These are phyloP conservation scores for Conringia planisiliqua DNA, from an alignment of 345 rosid genomes.

Conservation along the genomic window DNA sequence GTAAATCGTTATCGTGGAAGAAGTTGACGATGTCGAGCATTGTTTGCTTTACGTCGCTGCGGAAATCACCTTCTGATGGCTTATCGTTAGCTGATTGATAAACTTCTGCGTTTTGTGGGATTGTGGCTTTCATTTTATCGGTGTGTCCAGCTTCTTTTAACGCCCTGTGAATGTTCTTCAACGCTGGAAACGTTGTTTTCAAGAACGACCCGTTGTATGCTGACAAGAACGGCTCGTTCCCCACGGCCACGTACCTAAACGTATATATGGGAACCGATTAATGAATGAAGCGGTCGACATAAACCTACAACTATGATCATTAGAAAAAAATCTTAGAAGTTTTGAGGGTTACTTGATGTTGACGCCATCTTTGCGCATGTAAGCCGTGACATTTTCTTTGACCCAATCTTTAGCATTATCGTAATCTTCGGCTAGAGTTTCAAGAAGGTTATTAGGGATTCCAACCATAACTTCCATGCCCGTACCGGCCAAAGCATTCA, in stretches of 20 bases:
- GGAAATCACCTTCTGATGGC: slow-evolving; percentile 69
- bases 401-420: slow-evolving; percentile 68
- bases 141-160: slow-evolving; percentile 52
- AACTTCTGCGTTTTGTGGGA: slow-evolving; percentile 79
- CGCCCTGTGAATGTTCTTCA: slow-evolving; percentile 69
- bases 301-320: too few species aligned
- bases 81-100: slow-evolving; percentile 47
- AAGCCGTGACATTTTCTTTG: slow-evolving; percentile 52
- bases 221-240: slow-evolving; percentile 78
- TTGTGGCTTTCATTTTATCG: slow-evolving; percentile 55
- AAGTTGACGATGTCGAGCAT: slow-evolving; percentile 46
- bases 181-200: slow-evolving; percentile 53
- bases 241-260: slow-evolving; percentile 77
- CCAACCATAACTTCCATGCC: slow-evolving; percentile 77
- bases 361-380: slow-evolving; percentile 49
- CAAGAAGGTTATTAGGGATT: slow-evolving; percentile 64
- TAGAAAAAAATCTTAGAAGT: neutral
- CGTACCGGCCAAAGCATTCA: slow-evolving; percentile 49
- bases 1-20: slow-evolving; percentile 43
- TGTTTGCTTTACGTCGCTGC: slow-evolving; percentile 40
- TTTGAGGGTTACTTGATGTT: slow-evolving; percentile 51
- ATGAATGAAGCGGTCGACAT: too few species aligned
- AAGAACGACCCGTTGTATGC: slow-evolving; percentile 56
- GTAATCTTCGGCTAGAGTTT: slow-evolving; percentile 29
- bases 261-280: neutral